phyloP scores from a whole-genome alignment of 2,329 filamentous ascomycete species.

The Blastomyces parvus region DNA sequence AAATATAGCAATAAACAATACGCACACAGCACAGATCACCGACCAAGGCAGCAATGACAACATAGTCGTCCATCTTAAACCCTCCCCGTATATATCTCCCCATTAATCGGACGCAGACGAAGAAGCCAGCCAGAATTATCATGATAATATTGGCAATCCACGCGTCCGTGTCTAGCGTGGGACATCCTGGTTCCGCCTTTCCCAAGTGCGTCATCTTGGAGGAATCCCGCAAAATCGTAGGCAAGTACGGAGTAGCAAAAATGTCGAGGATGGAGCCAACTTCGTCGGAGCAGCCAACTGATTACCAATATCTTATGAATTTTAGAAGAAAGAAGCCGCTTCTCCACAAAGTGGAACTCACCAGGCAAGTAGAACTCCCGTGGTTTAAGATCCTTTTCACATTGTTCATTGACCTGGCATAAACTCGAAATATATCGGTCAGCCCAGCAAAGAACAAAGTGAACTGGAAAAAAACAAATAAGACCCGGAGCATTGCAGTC shows the following conservation, averaged over 20 bases:
- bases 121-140: conserved; percentile 18
- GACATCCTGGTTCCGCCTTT: conserved; percentile 12
- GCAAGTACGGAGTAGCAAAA: background rate
- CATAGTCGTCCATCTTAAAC: conserved; percentile 20
- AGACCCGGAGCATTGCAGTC: too few species aligned
- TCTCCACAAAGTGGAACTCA: background rate
- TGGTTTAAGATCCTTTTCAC: background rate
- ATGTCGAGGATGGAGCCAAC: background rate
- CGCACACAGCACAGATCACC: background rate
- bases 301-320: background rate
- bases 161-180: conserved; percentile 19
- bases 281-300: too few species aligned
- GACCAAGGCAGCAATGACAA: conserved; percentile 19
- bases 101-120: conserved; percentile 17
- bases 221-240: background rate
- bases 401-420: background rate
- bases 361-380: background rate
- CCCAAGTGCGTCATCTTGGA: background rate
- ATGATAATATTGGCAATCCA: conserved; percentile 20
- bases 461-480: background rate
- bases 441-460: background rate
- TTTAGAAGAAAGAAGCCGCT: background rate
- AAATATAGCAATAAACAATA: background rate
- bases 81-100: conserved; percentile 16
- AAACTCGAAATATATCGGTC: background rate